Evolutionary conservation across 257 asterid species (phyloP).

Genomic region (Parsonsia alboflavescens): DNA sequence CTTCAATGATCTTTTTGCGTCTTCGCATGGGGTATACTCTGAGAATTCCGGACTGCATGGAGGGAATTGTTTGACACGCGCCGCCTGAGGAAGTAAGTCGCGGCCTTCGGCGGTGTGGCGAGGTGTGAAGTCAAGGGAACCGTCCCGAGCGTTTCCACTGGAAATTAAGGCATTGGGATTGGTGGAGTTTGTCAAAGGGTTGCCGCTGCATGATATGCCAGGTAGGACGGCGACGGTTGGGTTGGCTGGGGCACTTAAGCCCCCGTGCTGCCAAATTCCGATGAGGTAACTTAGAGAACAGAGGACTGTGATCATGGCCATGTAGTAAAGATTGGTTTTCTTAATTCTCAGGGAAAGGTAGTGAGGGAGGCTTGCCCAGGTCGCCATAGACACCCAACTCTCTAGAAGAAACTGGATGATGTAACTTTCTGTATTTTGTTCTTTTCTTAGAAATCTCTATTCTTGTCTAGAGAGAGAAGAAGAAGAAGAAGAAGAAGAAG

Average conservation of each 20-base stretch:
- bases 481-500: not conserved
- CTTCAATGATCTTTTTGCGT: conserved; percentile 49
- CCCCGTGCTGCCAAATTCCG: conserved; percentile 71
- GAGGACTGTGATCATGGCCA: conserved; percentile 45
- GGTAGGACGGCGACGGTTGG: conserved; percentile 29
- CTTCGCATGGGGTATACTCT: conserved; percentile 93
- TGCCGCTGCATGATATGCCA: conserved; percentile 48
- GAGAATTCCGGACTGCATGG: conserved; percentile 47
- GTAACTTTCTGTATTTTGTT: conserved; percentile 1
- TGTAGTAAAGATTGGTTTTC: conserved; percentile 50
- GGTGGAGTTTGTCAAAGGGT: conserved; percentile 1
- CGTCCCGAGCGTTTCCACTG: not conserved
- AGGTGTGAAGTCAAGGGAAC: conserved; percentile 51
- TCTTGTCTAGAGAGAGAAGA: not conserved
- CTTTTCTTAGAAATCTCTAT: not conserved
- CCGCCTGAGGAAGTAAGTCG: conserved; percentile 28
- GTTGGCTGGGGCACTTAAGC: conserved; percentile 17
- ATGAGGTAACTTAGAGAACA: conserved; percentile 62
- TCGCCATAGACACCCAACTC: conserved; percentile 46
- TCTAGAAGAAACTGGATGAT: conserved; percentile 1
- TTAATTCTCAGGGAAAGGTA: conserved; percentile 46
- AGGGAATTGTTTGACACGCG: conserved; percentile 52
- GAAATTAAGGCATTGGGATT: not conserved
- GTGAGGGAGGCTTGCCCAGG: conserved; percentile 38
- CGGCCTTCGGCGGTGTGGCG: conserved; percentile 62